phyloP scores from a whole-genome alignment of 1,139 yeast species.

The Candida buenavistaensis region DNA sequence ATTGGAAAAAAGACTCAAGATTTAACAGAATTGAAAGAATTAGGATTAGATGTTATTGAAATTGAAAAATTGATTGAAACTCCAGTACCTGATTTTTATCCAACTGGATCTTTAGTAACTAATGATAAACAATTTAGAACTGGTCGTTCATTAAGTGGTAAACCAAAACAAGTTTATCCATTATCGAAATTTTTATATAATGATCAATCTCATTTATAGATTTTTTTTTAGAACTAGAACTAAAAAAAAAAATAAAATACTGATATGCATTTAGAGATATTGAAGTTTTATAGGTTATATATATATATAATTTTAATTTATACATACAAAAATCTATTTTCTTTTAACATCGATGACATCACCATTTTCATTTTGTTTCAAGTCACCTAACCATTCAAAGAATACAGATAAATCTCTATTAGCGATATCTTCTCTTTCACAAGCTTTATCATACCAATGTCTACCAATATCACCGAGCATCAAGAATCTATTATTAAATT shows the following conservation, averaged over 20 bases:
- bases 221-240: too few relatives aligned
- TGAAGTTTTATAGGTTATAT: neutral
- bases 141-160: constrained; percentile 26
- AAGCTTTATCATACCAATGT: constrained; percentile 47
- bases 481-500: constrained; percentile 32
- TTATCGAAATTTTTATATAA: constrained; percentile 30
- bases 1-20: too few relatives aligned
- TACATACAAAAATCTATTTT: constrained; percentile 7
- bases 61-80: constrained; percentile 16
- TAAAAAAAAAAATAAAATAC: too few relatives aligned
- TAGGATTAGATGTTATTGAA: constrained; percentile 13
- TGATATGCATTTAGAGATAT: neutral
- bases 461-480: constrained; percentile 43
- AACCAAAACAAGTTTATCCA: constrained; percentile 33
- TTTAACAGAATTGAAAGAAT: constrained; percentile 22
- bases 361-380: constrained; percentile 20
- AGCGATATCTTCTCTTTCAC: constrained; percentile 44
- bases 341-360: constrained; percentile 16
- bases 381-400: constrained; percentile 45
- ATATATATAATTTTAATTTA: neutral
- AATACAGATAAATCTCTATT: constrained; percentile 47
- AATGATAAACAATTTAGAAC: constrained; percentile 26
- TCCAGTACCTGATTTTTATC: constrained; percentile 30
- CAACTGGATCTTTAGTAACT: constrained; percentile 24
- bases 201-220: constrained; percentile 31